Evolutionary conservation across 768 basidiomycete genomes (phyloP).

Genomic region (Lepiota brunneoincarnata): DNA sequence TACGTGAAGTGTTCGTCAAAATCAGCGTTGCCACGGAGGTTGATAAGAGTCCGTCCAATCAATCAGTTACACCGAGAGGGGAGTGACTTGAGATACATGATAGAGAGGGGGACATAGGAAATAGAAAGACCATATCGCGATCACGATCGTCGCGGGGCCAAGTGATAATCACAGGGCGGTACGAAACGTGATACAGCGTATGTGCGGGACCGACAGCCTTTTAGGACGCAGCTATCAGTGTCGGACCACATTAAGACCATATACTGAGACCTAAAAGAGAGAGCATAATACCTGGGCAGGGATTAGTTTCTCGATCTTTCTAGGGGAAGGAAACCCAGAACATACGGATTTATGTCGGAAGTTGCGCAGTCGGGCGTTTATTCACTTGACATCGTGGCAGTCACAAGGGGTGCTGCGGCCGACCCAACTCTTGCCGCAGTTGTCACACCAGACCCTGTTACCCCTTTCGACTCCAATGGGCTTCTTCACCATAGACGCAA

Average conservation of each 20-base stretch:
- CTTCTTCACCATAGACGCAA: conserved; percentile 31
- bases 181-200: conserved; percentile 65
- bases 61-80: conserved; percentile 8
- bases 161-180: conserved; percentile 49
- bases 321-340: not conserved
- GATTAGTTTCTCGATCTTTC: not conserved
- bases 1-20: conserved; percentile 1
- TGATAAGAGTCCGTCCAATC: conserved; percentile 9
- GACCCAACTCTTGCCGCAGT: conserved; percentile 68
- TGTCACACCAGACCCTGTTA: conserved; percentile 66
- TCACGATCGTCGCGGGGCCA: conserved; percentile 68
- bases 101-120: conserved; percentile 18
- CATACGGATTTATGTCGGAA: conserved; percentile 8
- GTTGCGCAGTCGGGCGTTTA: not conserved
- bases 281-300: not conserved
- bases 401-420: conserved; percentile 53
- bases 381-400: conserved; percentile 66
- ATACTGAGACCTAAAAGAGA: conserved; percentile 26
- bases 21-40: not conserved
- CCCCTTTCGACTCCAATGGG: conserved; percentile 71
- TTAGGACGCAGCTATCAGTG: not conserved
- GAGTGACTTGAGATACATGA: conserved; percentile 22
- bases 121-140: conserved; percentile 46
- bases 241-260: conserved; percentile 2
- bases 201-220: conserved; percentile 41